Conservation (phyloP, 1,139 yeast genomes). For the Spathaspora sp. region DNA sequence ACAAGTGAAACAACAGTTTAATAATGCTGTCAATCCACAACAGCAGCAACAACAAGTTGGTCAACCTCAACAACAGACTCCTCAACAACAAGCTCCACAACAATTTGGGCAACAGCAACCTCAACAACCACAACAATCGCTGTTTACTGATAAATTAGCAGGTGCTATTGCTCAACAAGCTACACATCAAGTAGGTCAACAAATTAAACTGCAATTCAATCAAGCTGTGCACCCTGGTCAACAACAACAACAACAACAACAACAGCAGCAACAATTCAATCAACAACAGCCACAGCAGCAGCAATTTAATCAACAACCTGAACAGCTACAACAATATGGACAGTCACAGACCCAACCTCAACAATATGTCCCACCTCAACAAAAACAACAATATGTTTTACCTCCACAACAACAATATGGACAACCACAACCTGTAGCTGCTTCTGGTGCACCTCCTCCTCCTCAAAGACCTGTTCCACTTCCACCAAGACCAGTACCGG, state of each 20-base stretch:
- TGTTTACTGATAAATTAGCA: constrained; percentile 7
- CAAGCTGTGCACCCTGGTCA: constrained; percentile 6
- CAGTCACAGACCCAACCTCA: constrained; percentile 6
- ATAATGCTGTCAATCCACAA: constrained; percentile 5
- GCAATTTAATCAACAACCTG: constrained; percentile 8
- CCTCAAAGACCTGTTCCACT: constrained; percentile 2
- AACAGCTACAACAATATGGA: constrained; percentile 7
- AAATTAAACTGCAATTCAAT: constrained; percentile 10
- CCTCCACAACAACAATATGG: constrained; percentile 3
- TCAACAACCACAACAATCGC: constrained; percentile 6
- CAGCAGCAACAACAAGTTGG: constrained; percentile 9
- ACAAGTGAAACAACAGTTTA: constrained; percentile 11
- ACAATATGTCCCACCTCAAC: constrained; percentile 6
- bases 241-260: constrained; percentile 10
- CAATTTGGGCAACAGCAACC: constrained; percentile 7
- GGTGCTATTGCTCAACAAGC: constrained; percentile 7
- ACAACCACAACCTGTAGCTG: constrained; percentile 10
- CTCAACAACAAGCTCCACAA: constrained; percentile 11
- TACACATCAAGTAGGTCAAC: constrained; percentile 7
- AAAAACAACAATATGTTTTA: neutral
- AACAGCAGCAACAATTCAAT: constrained; percentile 11
- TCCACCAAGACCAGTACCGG: constrained; percentile 1
- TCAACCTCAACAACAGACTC: constrained; percentile 9
- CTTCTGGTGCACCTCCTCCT: constrained; percentile 2
- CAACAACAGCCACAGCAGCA: constrained; percentile 13